Evolutionary conservation across 148 eudicot genomes (phyloP).

Genomic region (Talinum fruticosum): DNA sequence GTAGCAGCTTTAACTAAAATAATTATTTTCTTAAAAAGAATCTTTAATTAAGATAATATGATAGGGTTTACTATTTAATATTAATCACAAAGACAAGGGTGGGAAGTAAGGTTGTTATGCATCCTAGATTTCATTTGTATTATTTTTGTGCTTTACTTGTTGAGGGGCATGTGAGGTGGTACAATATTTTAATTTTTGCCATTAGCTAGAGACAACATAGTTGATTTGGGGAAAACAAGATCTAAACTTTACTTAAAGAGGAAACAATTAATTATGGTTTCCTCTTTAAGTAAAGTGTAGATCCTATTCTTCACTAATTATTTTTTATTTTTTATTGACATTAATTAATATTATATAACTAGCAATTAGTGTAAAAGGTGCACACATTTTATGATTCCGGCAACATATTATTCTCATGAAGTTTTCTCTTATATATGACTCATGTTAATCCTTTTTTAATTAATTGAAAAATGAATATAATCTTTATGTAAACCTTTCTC

Average conservation of each 20-base stretch:
- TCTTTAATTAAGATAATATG: not conserved
- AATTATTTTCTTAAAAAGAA: no score
- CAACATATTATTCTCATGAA: not conserved
- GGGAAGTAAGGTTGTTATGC: constrained; percentile 19
- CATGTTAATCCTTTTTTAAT: no score
- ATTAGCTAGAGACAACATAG: constrained; percentile 1
- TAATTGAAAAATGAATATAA: no score
- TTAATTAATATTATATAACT: constrained; percentile 1
- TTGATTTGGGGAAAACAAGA: constrained; percentile 17
- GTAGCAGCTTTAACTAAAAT: no score
- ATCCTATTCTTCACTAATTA: not conserved
- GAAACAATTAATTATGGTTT: constrained; percentile 13
- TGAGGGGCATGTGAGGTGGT: constrained; percentile 1
- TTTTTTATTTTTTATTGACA: no score
- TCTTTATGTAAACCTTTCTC: no score
- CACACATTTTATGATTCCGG: constrained; percentile 6
- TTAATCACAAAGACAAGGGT: constrained; percentile 5
- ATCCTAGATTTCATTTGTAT: constrained; percentile 20
- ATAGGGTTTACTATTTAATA: not conserved
- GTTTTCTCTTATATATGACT: not conserved
- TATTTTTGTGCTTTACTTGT: not conserved
- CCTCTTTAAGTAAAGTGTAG: constrained; percentile 5
- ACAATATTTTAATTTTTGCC: constrained; percentile 6
- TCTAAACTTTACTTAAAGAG: constrained; percentile 27
- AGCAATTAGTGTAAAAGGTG: not conserved